Conservation (phyloP, 2,329 filamentous ascomycete genomes). For the Stagonosporopsis vannaccii region DNA sequence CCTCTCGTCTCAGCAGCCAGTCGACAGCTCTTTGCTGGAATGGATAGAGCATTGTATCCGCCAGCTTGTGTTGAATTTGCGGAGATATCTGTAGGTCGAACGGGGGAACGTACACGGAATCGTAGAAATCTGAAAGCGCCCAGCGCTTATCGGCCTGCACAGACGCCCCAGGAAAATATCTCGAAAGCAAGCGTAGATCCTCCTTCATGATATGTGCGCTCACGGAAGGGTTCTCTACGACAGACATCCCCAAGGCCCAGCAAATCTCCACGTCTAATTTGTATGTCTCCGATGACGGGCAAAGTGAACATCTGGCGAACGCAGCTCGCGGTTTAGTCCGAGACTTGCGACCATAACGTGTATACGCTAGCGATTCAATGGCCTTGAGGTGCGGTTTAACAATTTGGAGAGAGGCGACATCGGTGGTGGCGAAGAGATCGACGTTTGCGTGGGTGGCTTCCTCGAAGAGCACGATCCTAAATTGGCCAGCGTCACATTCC, state of each 20-base stretch:
- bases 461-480: constrained; percentile 31
- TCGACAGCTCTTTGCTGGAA: constrained; percentile 75
- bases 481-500: constrained; percentile 16
- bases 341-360: constrained; percentile 26
- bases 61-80: constrained; percentile 37
- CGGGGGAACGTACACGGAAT: constrained; percentile 70
- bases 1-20: constrained; percentile 75
- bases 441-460: constrained; percentile 19
- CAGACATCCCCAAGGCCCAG: constrained; percentile 39
- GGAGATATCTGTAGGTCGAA: constrained; percentile 44
- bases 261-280: constrained; percentile 37
- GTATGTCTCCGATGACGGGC: constrained; percentile 17
- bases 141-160: constrained; percentile 42
- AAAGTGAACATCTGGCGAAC: constrained; percentile 37
- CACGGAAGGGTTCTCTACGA: constrained; percentile 32
- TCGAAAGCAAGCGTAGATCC: constrained; percentile 37
- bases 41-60: constrained; percentile 65
- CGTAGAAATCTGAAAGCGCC: constrained; percentile 70
- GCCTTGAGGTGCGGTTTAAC: constrained; percentile 23
- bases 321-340: constrained; percentile 28
- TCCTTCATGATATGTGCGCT: constrained; percentile 26
- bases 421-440: constrained; percentile 30
- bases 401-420: constrained; percentile 23
- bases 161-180: constrained; percentile 29
- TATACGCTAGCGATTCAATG: constrained; percentile 29